These are phyloP conservation scores for Colletotrichum sp. DNA, from an alignment of 2,329 filamentous ascomycete species.

Conservation along the genomic window DNA sequence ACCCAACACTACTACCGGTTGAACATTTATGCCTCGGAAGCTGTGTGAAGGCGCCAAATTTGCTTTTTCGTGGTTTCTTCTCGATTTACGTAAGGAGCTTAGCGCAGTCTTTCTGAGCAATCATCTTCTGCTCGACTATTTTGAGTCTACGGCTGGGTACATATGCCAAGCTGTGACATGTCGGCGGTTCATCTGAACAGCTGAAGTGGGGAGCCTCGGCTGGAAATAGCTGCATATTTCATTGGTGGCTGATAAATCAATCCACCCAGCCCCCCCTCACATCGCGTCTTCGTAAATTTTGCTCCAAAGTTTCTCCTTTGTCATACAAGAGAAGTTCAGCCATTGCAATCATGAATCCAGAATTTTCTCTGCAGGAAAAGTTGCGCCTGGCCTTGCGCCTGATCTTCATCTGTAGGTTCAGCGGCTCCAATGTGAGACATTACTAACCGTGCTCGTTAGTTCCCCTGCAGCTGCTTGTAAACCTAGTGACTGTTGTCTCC, in stretches of 20 bases:
- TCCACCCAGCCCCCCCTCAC: not conserved
- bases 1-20: not conserved
- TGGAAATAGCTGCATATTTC: not conserved
- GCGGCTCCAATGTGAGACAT: not conserved
- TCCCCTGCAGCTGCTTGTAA: not conserved
- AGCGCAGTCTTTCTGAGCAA: not conserved
- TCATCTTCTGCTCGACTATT: not conserved
- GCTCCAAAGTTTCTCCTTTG: not conserved
- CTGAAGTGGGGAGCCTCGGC: not conserved
- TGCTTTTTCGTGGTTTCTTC: not conserved
- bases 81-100: not conserved
- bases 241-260: not conserved
- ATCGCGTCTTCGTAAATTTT: rapidly evolving
- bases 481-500: not conserved
- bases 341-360: not conserved
- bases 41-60: not conserved
- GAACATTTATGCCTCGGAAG: not conserved
- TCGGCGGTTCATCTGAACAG: not conserved
- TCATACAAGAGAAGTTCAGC: not conserved
- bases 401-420: not conserved
- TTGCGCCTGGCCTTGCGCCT: not conserved
- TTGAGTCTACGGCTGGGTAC: not conserved
- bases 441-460: not conserved
- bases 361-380: not conserved
- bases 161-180: not conserved